Conservation (phyloP, 768 basidiomycete genomes). For the Boletus rubroflammeus region DNA sequence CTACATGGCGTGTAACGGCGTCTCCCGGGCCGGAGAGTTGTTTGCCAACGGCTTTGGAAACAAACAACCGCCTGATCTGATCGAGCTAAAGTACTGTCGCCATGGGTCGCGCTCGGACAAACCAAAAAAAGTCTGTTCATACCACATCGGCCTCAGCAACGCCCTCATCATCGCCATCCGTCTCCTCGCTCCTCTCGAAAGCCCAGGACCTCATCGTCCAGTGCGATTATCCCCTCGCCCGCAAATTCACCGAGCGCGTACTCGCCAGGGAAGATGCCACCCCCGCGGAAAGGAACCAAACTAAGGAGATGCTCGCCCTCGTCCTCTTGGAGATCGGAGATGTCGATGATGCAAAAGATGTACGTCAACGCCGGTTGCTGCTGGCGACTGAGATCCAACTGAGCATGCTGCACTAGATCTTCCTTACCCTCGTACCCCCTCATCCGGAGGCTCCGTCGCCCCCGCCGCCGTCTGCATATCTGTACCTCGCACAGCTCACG, state of each 20-base stretch:
- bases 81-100: not conserved
- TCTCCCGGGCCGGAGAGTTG: not conserved
- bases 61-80: constrained; percentile 17
- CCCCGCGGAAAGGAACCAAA: constrained; percentile 53
- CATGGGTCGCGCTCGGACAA: constrained; percentile 58
- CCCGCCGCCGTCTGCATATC: constrained; percentile 72
- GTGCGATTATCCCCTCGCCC: constrained; percentile 81
- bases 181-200: constrained; percentile 63
- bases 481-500: constrained; percentile 84
- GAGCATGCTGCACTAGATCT: constrained; percentile 45
- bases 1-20: too few relatives aligned
- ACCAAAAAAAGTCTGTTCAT: constrained; percentile 30
- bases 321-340: constrained; percentile 78
- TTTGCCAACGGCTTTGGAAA: constrained; percentile 14
- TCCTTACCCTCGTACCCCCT: constrained; percentile 58
- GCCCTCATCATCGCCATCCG: constrained; percentile 37
- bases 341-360: constrained; percentile 64
- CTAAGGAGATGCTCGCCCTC: constrained; percentile 78
- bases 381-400: not conserved
- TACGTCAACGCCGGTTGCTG: too few relatives aligned
- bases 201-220: constrained; percentile 78
- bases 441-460: constrained; percentile 53
- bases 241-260: constrained; percentile 65
- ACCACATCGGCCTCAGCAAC: constrained; percentile 11
- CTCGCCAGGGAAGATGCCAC: constrained; percentile 50